Conservation (phyloP, 2,329 filamentous ascomycete genomes). For the Trichophyton schoenleinii region DNA sequence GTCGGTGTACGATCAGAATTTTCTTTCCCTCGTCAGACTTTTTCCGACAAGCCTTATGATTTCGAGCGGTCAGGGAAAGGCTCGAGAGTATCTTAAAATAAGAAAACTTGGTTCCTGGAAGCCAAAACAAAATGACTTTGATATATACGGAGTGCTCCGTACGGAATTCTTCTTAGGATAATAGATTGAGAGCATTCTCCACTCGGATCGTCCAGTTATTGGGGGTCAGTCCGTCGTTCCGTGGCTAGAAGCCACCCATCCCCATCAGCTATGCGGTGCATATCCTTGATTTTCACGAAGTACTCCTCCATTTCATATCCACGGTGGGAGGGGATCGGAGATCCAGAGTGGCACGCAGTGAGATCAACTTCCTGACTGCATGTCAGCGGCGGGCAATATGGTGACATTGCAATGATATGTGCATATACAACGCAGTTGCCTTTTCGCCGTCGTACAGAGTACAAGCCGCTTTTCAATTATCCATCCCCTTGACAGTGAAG, state of each 20-base stretch:
- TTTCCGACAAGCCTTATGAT: neutral
- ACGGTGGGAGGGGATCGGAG: neutral
- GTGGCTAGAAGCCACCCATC: neutral
- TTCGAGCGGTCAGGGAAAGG: neutral
- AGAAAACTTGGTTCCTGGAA: neutral
- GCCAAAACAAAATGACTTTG: neutral
- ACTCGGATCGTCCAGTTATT: neutral
- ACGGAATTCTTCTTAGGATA: neutral
- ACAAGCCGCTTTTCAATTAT: neutral
- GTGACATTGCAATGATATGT: neutral
- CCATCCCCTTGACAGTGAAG: neutral
- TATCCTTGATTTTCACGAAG: neutral
- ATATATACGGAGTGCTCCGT: neutral
- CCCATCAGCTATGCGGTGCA: neutral
- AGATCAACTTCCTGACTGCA: neutral
- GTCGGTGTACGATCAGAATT: neutral
- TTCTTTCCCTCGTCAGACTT: neutral
- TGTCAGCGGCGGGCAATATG: neutral
- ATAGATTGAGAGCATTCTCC: neutral
- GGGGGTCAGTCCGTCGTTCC: neutral
- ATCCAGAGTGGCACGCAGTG: neutral
- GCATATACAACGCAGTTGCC: neutral
- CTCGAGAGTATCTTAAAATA: neutral
- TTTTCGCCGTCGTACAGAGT: neutral
- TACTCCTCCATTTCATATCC: neutral